Evolutionary conservation across 2,329 filamentous ascomycete species (phyloP), one percentile per base, ranked within the genome.

Genomic region (Colletotrichum tanaceti): DNA sequence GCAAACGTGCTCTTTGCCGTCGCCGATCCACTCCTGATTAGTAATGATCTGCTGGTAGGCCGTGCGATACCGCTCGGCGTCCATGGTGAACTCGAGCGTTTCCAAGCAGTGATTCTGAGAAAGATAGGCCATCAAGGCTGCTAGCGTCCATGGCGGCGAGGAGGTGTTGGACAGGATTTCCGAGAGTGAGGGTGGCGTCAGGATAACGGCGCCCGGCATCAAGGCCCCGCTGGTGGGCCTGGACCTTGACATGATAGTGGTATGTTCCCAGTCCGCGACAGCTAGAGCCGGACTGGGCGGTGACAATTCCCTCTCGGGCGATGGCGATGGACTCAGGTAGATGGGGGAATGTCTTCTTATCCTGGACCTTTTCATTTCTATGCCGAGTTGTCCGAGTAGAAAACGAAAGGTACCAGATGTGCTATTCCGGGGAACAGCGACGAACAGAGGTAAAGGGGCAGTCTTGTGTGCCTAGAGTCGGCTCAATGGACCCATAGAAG

Each of bases 71-170:
- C 93, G 88, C 66, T 94, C 92, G 24, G 95, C 92, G 78, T 98
- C 96, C 85, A 98, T 91, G 47, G 94, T 97, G 79, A 99, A 99
- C 77, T 98, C 96, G 46, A 99, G 85, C 1, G 94, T 98, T 80
- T 99, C 96, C 72, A 98, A 84, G 77, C 96, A 99, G 80, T 98
- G 95, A 75, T 98, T 98, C 76, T 97, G 94, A 1, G 95, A 98
- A 4, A 98, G 86, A 76, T 97, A 98, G 64, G 94, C 94, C 89
- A 96, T 98, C 80, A 98, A 98, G 39, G 95, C 95, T 69, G 89
- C 90, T 10, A 98, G 85, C 0, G 94, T 97, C 87, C 93, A 98
- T 73, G 96, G 96, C 47, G 93, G 90, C 10, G 93, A 90, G 43
- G 96, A 93, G 52, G 88, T 89, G 80, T 98, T 96, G 72, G 92